These are phyloP conservation scores for Exidia glandulosa DNA, from an alignment of 768 basidiomycete genomes.

Conservation along the genomic window DNA sequence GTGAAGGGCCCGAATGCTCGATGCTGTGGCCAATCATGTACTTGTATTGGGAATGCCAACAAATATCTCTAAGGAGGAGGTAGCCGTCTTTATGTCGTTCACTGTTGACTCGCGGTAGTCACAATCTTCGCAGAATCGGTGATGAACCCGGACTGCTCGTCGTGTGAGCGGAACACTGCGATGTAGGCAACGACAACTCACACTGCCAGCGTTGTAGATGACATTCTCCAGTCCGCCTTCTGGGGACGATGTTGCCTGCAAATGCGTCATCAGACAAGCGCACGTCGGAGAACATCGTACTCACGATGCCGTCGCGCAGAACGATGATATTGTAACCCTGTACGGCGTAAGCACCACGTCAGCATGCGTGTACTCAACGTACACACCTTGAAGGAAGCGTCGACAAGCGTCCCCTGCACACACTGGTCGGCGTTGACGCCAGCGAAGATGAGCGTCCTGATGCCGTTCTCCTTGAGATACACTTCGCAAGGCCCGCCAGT, in stretches of 20 bases:
- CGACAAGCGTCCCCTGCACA: constrained; percentile 51
- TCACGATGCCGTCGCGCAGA: constrained; percentile 36
- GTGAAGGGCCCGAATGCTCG: background rate
- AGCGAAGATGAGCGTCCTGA: constrained; percentile 48
- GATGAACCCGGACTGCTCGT: too few relatives aligned
- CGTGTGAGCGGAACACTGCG: too few relatives aligned
- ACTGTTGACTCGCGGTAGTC: too few relatives aligned
- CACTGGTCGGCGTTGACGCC: constrained; percentile 60
- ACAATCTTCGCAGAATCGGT: too few relatives aligned
- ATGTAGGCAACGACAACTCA: too few relatives aligned
- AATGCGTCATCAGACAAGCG: too few relatives aligned
- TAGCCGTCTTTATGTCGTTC: too few relatives aligned
- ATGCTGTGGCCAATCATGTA: too few relatives aligned
- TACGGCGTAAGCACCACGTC: background rate
- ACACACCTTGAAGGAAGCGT: constrained; percentile 39
- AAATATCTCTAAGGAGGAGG: too few relatives aligned
- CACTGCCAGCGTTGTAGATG: constrained; percentile 31
- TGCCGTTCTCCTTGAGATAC: constrained; percentile 51
- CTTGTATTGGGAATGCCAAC: too few relatives aligned
- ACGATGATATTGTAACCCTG: constrained; percentile 51
- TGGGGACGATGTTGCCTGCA: constrained; percentile 45
- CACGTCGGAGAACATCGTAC: too few relatives aligned
- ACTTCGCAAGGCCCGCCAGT: constrained; percentile 51
- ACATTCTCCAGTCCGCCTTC: constrained; percentile 45
- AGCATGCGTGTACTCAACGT: background rate